Evolutionary conservation across 2,329 filamentous ascomycete genomes (phyloP).

Genomic region (Apiospora sp.): DNA sequence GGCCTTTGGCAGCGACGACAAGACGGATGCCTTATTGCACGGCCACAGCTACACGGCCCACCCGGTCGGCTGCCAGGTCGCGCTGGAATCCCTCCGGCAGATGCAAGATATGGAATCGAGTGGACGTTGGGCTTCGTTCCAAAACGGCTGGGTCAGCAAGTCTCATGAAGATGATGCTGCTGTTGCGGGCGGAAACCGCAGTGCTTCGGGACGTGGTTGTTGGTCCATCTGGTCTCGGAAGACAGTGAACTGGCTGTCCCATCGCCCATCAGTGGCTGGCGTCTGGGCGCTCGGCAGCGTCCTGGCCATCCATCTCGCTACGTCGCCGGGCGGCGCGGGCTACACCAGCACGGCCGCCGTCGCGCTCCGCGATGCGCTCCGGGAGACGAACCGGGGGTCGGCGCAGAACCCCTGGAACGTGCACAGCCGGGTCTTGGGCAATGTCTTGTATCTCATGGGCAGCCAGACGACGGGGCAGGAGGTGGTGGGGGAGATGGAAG

Average conservation of each 20-base stretch:
- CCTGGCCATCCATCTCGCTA: slow-evolving; percentile 61
- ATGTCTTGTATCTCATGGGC: slow-evolving; percentile 61
- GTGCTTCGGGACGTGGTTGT: neutral
- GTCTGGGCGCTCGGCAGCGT: slow-evolving; percentile 80
- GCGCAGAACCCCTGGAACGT: slow-evolving; percentile 51
- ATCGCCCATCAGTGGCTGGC: slow-evolving; percentile 62
- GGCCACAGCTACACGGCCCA: slow-evolving; percentile 91
- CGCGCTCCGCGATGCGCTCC: slow-evolving; percentile 50
- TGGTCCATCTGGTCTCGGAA: slow-evolving; percentile 78
- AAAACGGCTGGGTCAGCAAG: slow-evolving; percentile 57
- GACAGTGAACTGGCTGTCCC: slow-evolving; percentile 68
- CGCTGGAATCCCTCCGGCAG: slow-evolving; percentile 68
- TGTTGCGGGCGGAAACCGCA: too few species aligned
- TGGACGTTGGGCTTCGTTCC: slow-evolving; percentile 65
- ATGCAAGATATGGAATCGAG: slow-evolving; percentile 65
- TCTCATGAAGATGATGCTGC: slow-evolving; percentile 26
- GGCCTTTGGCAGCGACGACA: slow-evolving; percentile 75
- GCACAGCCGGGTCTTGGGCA: slow-evolving; percentile 63
- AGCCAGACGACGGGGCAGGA: slow-evolving; percentile 51
- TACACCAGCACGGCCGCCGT: slow-evolving; percentile 56
- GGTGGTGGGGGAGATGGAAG: slow-evolving; percentile 38
- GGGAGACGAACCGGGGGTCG: slow-evolving; percentile 25
- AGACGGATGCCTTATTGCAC: slow-evolving; percentile 81
- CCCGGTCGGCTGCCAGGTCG: slow-evolving; percentile 81
- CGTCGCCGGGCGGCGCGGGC: slow-evolving; percentile 49